These are phyloP conservation scores for Wilhelminamyces savonicus DNA, from an alignment of 805 yeast species.

Conservation along the genomic window DNA sequence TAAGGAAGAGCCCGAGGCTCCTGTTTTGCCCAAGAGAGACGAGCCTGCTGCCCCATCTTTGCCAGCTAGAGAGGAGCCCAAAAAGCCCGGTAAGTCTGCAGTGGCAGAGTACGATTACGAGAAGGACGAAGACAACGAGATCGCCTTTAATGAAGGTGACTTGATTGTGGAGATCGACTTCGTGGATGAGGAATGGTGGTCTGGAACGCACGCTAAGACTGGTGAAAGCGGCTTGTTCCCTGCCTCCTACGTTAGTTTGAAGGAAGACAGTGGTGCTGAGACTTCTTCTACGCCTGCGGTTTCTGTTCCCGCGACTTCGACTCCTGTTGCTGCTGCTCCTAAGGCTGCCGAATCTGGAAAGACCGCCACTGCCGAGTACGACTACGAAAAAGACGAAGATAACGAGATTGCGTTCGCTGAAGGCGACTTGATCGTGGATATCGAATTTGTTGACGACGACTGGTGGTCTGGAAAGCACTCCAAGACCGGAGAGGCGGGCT, in stretches of 20 bases:
- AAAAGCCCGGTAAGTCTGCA: slow-evolving; percentile 39
- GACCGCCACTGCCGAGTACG: slow-evolving; percentile 63
- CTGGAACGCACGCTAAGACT: slow-evolving; percentile 32
- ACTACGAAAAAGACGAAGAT: slow-evolving; percentile 87
- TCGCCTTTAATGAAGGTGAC: slow-evolving; percentile 63
- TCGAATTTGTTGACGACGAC: slow-evolving; percentile 87
- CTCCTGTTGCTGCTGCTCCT: slow-evolving; percentile 9
- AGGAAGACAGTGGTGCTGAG: slow-evolving; percentile 4
- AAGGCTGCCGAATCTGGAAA: slow-evolving; percentile 15
- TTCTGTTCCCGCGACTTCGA: slow-evolving; percentile 7
- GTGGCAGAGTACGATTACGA: slow-evolving; percentile 76
- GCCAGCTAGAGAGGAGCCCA: slow-evolving; percentile 9
- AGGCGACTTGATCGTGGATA: slow-evolving; percentile 74
- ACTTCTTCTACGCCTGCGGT: slow-evolving; percentile 5
- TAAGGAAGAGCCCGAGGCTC: slow-evolving; percentile 11
- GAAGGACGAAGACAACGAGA: slow-evolving; percentile 73
- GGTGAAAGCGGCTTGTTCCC: slow-evolving; percentile 53
- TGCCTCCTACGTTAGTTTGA: slow-evolving; percentile 42
- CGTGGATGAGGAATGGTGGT: slow-evolving; percentile 74
- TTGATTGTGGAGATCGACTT: slow-evolving; percentile 57
- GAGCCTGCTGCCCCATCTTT: slow-evolving; percentile 7
- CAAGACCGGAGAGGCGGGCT: slow-evolving; percentile 65
- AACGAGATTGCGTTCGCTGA: slow-evolving; percentile 83
- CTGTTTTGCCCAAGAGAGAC: slow-evolving; percentile 3
- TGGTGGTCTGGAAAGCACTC: slow-evolving; percentile 91